Evolutionary conservation across 177 flowering plant species (phyloP).

Genomic region (Vitis hybrid): DNA sequence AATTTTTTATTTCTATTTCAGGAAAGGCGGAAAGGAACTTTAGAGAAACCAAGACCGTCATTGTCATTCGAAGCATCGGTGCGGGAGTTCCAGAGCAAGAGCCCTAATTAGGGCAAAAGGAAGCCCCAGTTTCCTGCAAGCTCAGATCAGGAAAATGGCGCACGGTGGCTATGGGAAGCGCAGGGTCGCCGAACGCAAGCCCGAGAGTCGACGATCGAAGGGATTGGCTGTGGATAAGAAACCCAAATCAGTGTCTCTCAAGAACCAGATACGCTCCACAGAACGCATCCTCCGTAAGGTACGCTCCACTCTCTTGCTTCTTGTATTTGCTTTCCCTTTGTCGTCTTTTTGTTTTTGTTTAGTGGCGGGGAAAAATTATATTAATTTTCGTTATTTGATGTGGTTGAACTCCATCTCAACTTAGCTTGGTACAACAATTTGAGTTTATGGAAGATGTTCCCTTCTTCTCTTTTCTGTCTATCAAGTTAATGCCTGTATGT

Average conservation of each 20-base stretch:
- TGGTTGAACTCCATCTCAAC: too few relatives aligned
- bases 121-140: background rate
- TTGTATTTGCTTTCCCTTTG: background rate
- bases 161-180: conserved; percentile 78
- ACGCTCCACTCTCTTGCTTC: conserved; percentile 6
- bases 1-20: too few relatives aligned
- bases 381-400: too few relatives aligned
- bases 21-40: too few relatives aligned
- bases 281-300: conserved; percentile 91
- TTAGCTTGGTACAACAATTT: too few relatives aligned
- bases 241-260: conserved; percentile 69
- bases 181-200: conserved; percentile 46
- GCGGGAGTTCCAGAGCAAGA: too few relatives aligned
- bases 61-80: too few relatives aligned
- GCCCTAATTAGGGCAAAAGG: too few relatives aligned
- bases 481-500: too few relatives aligned
- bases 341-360: background rate
- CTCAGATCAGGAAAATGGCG: conserved; percentile 39
- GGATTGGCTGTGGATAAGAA: conserved; percentile 50
- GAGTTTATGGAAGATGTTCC: too few relatives aligned
- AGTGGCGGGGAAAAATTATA: background rate
- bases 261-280: conserved; percentile 87
- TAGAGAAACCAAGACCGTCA: too few relatives aligned
- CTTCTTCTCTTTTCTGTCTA: too few relatives aligned
- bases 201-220: conserved; percentile 55